Evolutionary conservation across 2,329 filamentous ascomycete species (phyloP).

Genomic region (Didymella lethalis): DNA sequence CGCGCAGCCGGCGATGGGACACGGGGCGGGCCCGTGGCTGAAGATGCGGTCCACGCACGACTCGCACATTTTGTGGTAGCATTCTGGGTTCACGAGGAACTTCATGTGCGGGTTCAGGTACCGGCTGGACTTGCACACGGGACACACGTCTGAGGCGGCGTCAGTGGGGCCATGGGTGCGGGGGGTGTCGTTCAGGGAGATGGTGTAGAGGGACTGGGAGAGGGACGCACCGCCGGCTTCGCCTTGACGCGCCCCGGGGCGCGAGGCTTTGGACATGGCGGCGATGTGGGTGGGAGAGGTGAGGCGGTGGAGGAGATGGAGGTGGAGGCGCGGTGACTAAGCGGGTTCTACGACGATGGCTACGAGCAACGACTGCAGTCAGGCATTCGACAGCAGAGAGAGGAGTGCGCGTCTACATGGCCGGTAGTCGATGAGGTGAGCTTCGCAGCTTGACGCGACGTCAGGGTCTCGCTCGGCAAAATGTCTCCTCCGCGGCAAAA

Average conservation of each 20-base stretch:
- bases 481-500: slow-evolving; percentile 10
- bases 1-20: slow-evolving; percentile 87
- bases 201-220: slow-evolving; percentile 39
- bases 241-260: slow-evolving; percentile 41
- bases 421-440: neutral
- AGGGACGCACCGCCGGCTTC: slow-evolving; percentile 52
- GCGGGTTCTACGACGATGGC: neutral
- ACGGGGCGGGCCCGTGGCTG: slow-evolving; percentile 87
- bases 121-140: slow-evolving; percentile 94
- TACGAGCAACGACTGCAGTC: neutral
- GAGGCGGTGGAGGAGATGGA: neutral
- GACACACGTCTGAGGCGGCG: slow-evolving; percentile 75
- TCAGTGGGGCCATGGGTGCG: slow-evolving; percentile 30
- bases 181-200: slow-evolving; percentile 35
- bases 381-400: neutral
- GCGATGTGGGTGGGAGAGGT: neutral
- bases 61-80: slow-evolving; percentile 99
- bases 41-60: slow-evolving; percentile 96
- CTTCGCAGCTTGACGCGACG: neutral
- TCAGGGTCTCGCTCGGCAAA: slow-evolving; percentile 19
- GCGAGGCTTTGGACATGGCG: slow-evolving; percentile 48
- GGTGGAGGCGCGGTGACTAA: neutral
- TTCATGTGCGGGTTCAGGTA: slow-evolving; percentile 95
- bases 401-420: neutral
- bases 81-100: slow-evolving; percentile 97